These are phyloP conservation scores for Alternaria alternata DNA, from an alignment of 2,329 filamentous ascomycete species.

Conservation along the genomic window DNA sequence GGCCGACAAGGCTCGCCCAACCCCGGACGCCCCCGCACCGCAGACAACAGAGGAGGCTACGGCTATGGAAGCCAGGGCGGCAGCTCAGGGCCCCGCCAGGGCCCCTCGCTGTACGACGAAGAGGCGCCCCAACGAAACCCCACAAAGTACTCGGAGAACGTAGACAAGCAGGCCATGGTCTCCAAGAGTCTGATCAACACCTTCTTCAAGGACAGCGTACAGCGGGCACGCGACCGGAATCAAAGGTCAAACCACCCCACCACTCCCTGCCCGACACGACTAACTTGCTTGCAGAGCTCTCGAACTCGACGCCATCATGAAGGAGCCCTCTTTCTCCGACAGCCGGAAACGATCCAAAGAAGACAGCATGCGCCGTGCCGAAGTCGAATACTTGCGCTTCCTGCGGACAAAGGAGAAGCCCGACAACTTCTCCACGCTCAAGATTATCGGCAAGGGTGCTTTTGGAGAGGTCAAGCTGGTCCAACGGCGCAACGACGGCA, in stretches of 20 bases:
- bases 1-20: slow-evolving; percentile 71
- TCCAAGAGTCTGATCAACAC: slow-evolving; percentile 72
- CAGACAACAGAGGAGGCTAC: slow-evolving; percentile 68
- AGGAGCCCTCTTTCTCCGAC: slow-evolving; percentile 77
- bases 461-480: slow-evolving; percentile 99
- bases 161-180: slow-evolving; percentile 75
- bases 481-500: slow-evolving; percentile 93
- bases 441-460: slow-evolving; percentile 98
- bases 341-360: slow-evolving; percentile 84
- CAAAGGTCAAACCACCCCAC: slow-evolving; percentile 71
- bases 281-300: slow-evolving; percentile 71
- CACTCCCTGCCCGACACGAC: not conserved
- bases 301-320: slow-evolving; percentile 86
- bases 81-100: slow-evolving; percentile 69
- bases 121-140: slow-evolving; percentile 80
- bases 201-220: slow-evolving; percentile 99
- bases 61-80: slow-evolving; percentile 73
- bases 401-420: slow-evolving; percentile 91
- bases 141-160: slow-evolving; percentile 87
- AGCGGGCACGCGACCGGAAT: slow-evolving; percentile 93
- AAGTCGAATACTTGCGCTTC: slow-evolving; percentile 93
- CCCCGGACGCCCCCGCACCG: slow-evolving; percentile 84
- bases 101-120: slow-evolving; percentile 62
- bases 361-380: slow-evolving; percentile 83
- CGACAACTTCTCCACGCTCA: slow-evolving; percentile 93